Evolutionary conservation across 1,284 basidiomycete genomes (phyloP).

Genomic region (Baeospora myosura): DNA sequence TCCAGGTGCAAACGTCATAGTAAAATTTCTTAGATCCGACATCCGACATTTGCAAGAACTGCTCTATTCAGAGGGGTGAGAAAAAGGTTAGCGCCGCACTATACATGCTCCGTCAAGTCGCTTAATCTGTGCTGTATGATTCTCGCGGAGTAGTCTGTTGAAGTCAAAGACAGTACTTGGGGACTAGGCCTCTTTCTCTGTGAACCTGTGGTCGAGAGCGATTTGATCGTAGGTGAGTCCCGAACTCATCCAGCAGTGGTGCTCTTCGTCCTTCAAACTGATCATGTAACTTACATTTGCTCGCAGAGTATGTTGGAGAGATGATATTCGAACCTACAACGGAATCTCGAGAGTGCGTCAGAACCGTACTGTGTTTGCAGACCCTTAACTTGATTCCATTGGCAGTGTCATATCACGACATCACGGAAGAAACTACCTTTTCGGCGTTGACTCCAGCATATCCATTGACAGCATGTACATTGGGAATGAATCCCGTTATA

Average conservation of each 20-base stretch:
- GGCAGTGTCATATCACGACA: constrained; percentile 28
- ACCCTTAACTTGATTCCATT: constrained; percentile 1
- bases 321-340: constrained; percentile 24
- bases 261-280: constrained; percentile 2
- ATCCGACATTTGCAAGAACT: neutral
- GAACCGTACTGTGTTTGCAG: neutral
- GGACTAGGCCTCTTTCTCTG: constrained; percentile 39
- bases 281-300: neutral
- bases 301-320: constrained; percentile 40
- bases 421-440: constrained; percentile 48
- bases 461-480: constrained; percentile 43
- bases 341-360: constrained; percentile 33
- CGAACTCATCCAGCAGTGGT: neutral
- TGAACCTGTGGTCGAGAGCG: constrained; percentile 20
- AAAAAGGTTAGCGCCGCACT: no score
- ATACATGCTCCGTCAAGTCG: no score
- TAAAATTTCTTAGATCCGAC: neutral
- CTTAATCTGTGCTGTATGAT: no score
- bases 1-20: neutral
- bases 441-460: constrained; percentile 34
- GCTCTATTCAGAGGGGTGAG: neutral
- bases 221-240: constrained; percentile 33
- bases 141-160: no score
- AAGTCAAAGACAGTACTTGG: constrained; percentile 28
- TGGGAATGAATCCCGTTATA: constrained; percentile 52